Percentiles rank a stretch among this genome's conserved stretches.
Conservation (phyloP, 1,284 basidiomycete species). For the Cronartium quercuum region DNA sequence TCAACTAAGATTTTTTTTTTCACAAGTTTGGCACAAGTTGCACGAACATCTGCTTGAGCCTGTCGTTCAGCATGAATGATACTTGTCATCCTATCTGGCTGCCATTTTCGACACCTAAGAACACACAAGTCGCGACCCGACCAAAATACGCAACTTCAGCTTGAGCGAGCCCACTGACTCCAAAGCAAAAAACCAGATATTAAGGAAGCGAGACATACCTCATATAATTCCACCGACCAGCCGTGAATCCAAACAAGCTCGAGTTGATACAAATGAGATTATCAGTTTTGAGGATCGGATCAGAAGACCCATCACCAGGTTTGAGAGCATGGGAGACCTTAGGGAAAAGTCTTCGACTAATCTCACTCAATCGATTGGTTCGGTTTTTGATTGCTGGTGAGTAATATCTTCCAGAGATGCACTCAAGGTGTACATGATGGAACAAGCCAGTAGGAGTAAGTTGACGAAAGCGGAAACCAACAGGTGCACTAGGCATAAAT, state of each 20-base stretch:
- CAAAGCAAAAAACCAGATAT: not conserved
- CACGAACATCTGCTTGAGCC: not conserved
- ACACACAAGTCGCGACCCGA: not conserved
- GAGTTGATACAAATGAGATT: constrained; percentile 8
- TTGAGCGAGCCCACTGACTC: too few species aligned
- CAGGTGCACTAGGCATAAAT: constrained; percentile 12
- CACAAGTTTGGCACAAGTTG: too few species aligned
- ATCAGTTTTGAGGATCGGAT: not conserved
- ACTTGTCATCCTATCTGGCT: not conserved
- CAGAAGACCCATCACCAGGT: not conserved
- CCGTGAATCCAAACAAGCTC: constrained; percentile 20
- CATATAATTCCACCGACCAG: constrained; percentile 32
- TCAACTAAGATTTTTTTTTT: too few species aligned
- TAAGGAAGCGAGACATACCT: constrained; percentile 6
- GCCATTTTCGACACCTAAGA: not conserved
- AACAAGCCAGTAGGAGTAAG: constrained; percentile 3
- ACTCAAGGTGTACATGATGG: constrained; percentile 6
- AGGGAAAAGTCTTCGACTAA: not conserved
- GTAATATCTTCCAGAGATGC: constrained; percentile 32
- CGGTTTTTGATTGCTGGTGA: constrained; percentile 21
- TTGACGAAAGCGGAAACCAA: constrained; percentile 15
- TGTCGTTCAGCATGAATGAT: not conserved
- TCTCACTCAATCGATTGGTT: not conserved
- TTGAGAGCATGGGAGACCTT: constrained; percentile 5
- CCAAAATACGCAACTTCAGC: not conserved